Evolutionary conservation across 1,284 basidiomycete genomes (phyloP).

Genomic region (Apiotrichum domesticum): DNA sequence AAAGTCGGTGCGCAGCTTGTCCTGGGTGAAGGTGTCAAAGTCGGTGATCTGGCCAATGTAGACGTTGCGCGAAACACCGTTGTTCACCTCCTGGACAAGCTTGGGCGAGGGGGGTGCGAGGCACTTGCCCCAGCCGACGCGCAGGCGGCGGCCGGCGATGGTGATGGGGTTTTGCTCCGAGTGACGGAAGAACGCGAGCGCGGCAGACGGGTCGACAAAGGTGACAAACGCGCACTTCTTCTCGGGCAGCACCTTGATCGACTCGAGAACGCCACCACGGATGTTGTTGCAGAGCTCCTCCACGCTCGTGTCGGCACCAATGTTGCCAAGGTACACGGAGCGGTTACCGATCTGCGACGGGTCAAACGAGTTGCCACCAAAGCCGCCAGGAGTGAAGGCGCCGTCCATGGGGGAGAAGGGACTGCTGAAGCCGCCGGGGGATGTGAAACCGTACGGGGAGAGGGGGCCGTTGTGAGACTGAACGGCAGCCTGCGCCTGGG

Average conservation of each 20-base stretch:
- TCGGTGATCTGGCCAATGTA: conserved; percentile 91
- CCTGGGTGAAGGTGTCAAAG: conserved; percentile 78
- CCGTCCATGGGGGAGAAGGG: conserved; percentile 1
- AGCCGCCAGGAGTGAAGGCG: conserved; percentile 12
- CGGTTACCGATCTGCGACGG: conserved; percentile 53
- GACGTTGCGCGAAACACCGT: conserved; percentile 86
- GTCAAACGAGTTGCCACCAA: conserved; percentile 20
- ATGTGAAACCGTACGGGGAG: conserved; percentile 23
- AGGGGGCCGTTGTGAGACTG: conserved; percentile 37
- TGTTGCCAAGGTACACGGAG: conserved; percentile 88
- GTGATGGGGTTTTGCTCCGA: conserved; percentile 80
- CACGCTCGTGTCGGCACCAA: conserved; percentile 82
- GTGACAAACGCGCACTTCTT: conserved; percentile 62
- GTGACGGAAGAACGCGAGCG: conserved; percentile 84
- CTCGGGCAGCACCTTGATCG: conserved; percentile 19
- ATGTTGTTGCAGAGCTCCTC: conserved; percentile 93
- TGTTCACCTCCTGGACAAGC: conserved; percentile 70
- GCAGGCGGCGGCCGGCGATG: conserved; percentile 81
- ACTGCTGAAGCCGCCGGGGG: conserved; percentile 24
- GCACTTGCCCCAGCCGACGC: conserved; percentile 93
- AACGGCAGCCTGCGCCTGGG: conserved; percentile 53
- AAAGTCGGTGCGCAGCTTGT: conserved; percentile 80
- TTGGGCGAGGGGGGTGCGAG: conserved; percentile 74
- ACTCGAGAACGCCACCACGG: conserved; percentile 61
- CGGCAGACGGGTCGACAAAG: conserved; percentile 80